Conservation (phyloP, 2,329 filamentous ascomycete species). For the Laburnicola sp. region DNA sequence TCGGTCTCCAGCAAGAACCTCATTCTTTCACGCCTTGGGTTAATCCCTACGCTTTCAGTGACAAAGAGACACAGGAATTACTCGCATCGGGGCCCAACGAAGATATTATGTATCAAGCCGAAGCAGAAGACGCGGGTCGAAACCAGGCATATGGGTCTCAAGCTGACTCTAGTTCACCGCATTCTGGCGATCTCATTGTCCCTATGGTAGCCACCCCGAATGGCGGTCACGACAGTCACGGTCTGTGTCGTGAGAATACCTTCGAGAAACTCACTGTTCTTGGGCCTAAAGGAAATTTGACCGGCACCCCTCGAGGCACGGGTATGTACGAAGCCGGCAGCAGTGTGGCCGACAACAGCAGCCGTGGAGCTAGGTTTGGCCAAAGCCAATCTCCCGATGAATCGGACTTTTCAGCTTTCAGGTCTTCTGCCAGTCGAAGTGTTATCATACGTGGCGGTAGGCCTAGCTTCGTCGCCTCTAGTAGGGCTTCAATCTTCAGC, state of each 20-base stretch:
- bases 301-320: slow-evolving; percentile 42
- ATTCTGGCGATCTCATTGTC: neutral
- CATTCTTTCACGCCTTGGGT: slow-evolving; percentile 24
- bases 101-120: slow-evolving; percentile 33
- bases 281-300: slow-evolving; percentile 43
- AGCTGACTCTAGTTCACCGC: neutral
- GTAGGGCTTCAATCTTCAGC: slow-evolving; percentile 7
- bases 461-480: neutral
- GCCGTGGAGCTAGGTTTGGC: slow-evolving; percentile 29
- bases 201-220: neutral
- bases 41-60: slow-evolving; percentile 31
- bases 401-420: neutral
- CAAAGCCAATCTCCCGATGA: slow-evolving; percentile 18
- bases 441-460: neutral
- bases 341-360: slow-evolving; percentile 44
- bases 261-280: slow-evolving; percentile 41
- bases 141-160: neutral
- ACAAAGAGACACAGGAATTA: slow-evolving; percentile 40
- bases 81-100: slow-evolving; percentile 44
- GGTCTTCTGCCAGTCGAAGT: neutral
- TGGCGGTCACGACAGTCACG: neutral
- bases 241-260: slow-evolving; percentile 35
- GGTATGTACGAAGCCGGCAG: slow-evolving; percentile 44
- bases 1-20: slow-evolving; percentile 16
- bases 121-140: neutral